Percentiles rank a stretch among this genome's conserved stretches.
Evolutionary conservation across 2,329 filamentous ascomycete species (phyloP).

Genomic region (Aspergillus brasiliensis): DNA sequence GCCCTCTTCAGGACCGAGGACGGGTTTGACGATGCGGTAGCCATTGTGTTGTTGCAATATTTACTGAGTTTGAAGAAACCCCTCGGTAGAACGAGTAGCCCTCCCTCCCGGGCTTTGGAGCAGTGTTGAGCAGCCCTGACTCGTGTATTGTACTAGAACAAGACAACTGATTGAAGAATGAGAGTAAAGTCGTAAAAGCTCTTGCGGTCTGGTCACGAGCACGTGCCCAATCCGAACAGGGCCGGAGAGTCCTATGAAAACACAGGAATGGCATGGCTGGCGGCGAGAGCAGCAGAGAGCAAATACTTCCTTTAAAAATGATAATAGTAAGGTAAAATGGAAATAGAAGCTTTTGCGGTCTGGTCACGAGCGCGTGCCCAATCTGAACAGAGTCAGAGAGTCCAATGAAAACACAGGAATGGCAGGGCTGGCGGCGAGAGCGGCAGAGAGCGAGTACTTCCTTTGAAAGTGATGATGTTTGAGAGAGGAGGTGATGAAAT

Average conservation of each 20-base stretch:
- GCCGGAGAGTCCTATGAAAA: conserved; percentile 24
- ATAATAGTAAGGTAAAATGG: too few relatives aligned
- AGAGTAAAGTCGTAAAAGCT: conserved; percentile 18
- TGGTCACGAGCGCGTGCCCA: conserved; percentile 22
- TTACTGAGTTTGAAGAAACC: conserved; percentile 14
- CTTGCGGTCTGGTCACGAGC: conserved; percentile 21
- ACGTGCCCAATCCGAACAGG: conserved; percentile 21
- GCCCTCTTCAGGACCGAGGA: conserved; percentile 18
- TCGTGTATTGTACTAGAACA: too few relatives aligned
- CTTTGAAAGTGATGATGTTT: too few relatives aligned
- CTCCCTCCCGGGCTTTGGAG: conserved; percentile 27
- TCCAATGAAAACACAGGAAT: conserved; percentile 27
- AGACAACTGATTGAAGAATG: too few relatives aligned
- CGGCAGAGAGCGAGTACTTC: conserved; percentile 20
- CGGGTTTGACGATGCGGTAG: conserved; percentile 14
- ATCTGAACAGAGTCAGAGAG: conserved; percentile 23
- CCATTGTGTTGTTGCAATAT: conserved; percentile 19
- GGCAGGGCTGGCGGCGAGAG: conserved; percentile 22
- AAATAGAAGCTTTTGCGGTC: conserved; percentile 20
- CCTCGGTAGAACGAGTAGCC: conserved; percentile 27
- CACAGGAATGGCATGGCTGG: conserved; percentile 27
- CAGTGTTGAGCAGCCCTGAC: conserved; percentile 26
- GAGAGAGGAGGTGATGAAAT: too few relatives aligned
- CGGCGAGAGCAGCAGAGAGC: conserved; percentile 22
- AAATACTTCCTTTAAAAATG: conserved; percentile 17